Evolutionary conservation across 768 basidiomycete species (phyloP).

Genomic region (Lanmaoa rubissima): DNA sequence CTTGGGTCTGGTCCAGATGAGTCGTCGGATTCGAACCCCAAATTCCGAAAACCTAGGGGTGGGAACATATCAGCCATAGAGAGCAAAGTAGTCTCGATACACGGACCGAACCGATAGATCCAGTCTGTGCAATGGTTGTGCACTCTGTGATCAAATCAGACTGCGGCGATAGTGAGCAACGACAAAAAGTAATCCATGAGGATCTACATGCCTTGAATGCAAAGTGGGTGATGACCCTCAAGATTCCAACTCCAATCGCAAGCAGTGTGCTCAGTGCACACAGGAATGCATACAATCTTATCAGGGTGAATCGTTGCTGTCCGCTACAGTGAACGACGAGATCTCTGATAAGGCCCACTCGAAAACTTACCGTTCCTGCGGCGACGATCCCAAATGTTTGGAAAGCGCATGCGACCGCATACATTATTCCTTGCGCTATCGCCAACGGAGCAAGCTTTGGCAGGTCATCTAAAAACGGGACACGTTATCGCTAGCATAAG

Average conservation of each 20-base stretch:
- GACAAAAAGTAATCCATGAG: not conserved
- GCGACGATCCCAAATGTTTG: constrained; percentile 56
- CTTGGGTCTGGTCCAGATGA: constrained; percentile 37
- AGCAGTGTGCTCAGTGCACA: constrained; percentile 47
- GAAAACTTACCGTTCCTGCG: constrained; percentile 45
- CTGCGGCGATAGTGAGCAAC: constrained; percentile 33
- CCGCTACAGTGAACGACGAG: not conserved
- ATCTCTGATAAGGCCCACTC: not conserved
- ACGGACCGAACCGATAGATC: constrained; percentile 35
- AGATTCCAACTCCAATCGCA: constrained; percentile 49
- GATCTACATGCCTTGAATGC: constrained; percentile 53
- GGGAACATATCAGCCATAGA: constrained; percentile 13
- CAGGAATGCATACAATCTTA: constrained; percentile 56
- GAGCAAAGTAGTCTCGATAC: not conserved
- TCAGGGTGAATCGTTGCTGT: constrained; percentile 54
- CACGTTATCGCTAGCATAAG: not conserved
- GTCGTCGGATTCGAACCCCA: constrained; percentile 45
- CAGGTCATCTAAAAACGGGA: constrained; percentile 36
- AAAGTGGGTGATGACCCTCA: constrained; percentile 65
- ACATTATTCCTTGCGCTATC: constrained; percentile 59
- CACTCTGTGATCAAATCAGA: constrained; percentile 60
- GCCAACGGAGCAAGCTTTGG: constrained; percentile 51
- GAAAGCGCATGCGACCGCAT: constrained; percentile 48
- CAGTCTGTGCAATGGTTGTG: constrained; percentile 35
- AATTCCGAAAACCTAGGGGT: constrained; percentile 46